A percentile compares a stretch with the other conserved stretches of the same genome.
These are phyloP conservation scores for Fusarium goolgardi DNA, from an alignment of 2,329 filamentous ascomycete genomes.

Conservation along the genomic window DNA sequence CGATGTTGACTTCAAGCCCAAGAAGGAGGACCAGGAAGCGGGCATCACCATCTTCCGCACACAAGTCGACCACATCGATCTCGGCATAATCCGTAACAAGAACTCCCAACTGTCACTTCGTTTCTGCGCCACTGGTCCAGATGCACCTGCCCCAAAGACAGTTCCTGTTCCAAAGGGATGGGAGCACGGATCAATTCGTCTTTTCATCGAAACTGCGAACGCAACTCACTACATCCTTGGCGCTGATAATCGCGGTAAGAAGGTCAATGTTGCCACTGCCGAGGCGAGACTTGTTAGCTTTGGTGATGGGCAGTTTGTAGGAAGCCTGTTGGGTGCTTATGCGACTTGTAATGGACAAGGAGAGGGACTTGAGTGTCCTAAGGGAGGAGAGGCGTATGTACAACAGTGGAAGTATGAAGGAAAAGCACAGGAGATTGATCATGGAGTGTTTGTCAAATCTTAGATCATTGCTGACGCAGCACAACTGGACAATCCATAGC, in stretches of 20 bases:
- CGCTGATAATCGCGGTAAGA: neutral
- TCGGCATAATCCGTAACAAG: constrained; percentile 18
- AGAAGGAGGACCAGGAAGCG: constrained; percentile 10
- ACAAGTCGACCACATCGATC: constrained; percentile 34
- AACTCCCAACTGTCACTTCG: constrained; percentile 14
- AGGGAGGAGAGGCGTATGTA: constrained; percentile 19
- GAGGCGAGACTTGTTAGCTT: constrained; percentile 26
- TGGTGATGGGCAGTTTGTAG: constrained; percentile 20
- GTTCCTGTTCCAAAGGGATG: constrained; percentile 22
- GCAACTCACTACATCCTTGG: constrained; percentile 26
- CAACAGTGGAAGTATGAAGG: constrained; percentile 24
- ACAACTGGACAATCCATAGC: too few relatives aligned
- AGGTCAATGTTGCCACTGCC: constrained; percentile 4
- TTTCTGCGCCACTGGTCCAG: constrained; percentile 15
- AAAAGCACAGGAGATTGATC: constrained; percentile 21
- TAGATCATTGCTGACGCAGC: neutral
- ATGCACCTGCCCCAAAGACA: neutral
- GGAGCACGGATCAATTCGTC: constrained; percentile 1
- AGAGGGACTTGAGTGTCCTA: constrained; percentile 6
- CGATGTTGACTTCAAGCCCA: constrained; percentile 18
- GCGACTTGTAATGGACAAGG: constrained; percentile 34
- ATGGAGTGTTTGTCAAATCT: constrained; percentile 3
- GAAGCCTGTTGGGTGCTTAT: constrained; percentile 28
- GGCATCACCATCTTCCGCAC: constrained; percentile 30
- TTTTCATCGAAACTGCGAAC: constrained; percentile 17